A percentile compares a stretch with the other conserved stretches of the same genome.
Conservation (phyloP, 208 protist genomes). For the Trypanosoma platydactyli region DNA sequence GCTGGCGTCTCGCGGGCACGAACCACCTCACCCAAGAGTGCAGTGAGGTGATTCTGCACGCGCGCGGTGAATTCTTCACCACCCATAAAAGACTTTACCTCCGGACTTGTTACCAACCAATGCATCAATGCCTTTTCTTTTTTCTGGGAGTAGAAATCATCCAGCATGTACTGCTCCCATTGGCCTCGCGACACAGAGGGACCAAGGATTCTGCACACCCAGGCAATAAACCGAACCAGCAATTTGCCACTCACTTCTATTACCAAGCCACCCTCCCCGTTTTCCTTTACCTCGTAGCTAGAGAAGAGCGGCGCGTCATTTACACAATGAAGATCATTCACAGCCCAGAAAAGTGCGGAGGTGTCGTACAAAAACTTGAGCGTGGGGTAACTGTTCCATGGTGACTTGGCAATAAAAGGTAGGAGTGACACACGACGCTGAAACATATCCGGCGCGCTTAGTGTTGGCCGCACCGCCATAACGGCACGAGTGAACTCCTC, state of each 20-base stretch:
- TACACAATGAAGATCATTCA: slow-evolving; percentile 26
- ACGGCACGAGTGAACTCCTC: slow-evolving; percentile 53
- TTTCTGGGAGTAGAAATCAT: slow-evolving; percentile 39
- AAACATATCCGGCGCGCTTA: slow-evolving; percentile 38
- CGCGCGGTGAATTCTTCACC: slow-evolving; percentile 34
- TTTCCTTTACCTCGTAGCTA: slow-evolving; percentile 38
- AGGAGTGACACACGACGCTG: slow-evolving; percentile 31
- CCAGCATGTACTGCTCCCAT: slow-evolving; percentile 65
- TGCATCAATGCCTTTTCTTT: slow-evolving; percentile 45
- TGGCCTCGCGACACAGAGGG: slow-evolving; percentile 30
- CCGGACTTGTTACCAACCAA: slow-evolving; percentile 39
- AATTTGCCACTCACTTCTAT: slow-evolving; percentile 41
- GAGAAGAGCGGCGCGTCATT: slow-evolving; percentile 27
- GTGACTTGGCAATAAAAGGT: slow-evolving; percentile 32
- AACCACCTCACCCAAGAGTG: slow-evolving; percentile 61
- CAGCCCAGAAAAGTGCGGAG: slow-evolving; percentile 34
- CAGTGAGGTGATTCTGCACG: slow-evolving; percentile 44
- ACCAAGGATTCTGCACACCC: slow-evolving; percentile 36
- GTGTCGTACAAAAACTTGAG: slow-evolving; percentile 75
- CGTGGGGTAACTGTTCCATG: slow-evolving; percentile 72
- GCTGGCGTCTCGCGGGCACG: slow-evolving; percentile 48
- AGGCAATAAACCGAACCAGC: slow-evolving; percentile 43
- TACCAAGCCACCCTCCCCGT: slow-evolving; percentile 36
- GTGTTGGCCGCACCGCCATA: slow-evolving; percentile 20
- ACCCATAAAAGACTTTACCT: slow-evolving; percentile 41